Base-by-base conservation (phyloP, 139 green algal genomes). In the Spirogloea muscicola region DNA sequence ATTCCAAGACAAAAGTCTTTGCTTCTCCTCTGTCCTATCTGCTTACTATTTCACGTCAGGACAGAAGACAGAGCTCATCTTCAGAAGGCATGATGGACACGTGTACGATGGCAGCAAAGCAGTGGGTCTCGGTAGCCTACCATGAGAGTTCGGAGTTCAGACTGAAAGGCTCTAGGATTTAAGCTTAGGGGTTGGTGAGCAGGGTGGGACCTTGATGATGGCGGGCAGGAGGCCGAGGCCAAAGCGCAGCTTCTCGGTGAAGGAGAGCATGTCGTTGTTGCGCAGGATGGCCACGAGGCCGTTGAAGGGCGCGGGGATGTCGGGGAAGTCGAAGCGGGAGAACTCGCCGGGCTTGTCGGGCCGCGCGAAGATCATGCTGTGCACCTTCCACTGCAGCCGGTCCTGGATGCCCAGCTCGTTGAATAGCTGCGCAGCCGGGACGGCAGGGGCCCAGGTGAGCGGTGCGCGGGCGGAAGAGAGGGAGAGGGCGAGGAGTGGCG, bases 261-360 rank as follows among this genome's bases (percentile, higher is more conserved):
- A 96, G 0, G 90, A 92, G 27, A 99, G 88, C 94, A 99, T 99
- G 52, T 98, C 76, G 75, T 98, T 96, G 86, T 97, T 97, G 48
- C 85, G 34, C 29, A 85, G 79, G 70, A 86, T 88, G 21, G 81
- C 84, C 57, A 77, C 72, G 7, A 82, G 10, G 36, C 75, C 77
- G 77, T 99, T 99, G 49, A 89, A 86, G 4, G 94, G 94, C 1
- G 94, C 94, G 7, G 94, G 94, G 29, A 81, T 51, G 18, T 96
- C 87, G 18, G 93, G 90, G 85, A 99, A 99, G 72, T 99, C 94
- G 79, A 99, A 99, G 43, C 91, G 82, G 29, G 85, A 92, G 80
- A 99, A 99, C 86, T 98, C 90, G 2, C 94, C 94, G 0, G 94
- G 94, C 2, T 81, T 58, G 64, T 98, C 86, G 34, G 85, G 81